Evolutionary conservation across 202 grass and related monocot genomes (phyloP), one percentile per base, ranked within the genome.

Genomic region (Schoenoplectus triqueter): DNA sequence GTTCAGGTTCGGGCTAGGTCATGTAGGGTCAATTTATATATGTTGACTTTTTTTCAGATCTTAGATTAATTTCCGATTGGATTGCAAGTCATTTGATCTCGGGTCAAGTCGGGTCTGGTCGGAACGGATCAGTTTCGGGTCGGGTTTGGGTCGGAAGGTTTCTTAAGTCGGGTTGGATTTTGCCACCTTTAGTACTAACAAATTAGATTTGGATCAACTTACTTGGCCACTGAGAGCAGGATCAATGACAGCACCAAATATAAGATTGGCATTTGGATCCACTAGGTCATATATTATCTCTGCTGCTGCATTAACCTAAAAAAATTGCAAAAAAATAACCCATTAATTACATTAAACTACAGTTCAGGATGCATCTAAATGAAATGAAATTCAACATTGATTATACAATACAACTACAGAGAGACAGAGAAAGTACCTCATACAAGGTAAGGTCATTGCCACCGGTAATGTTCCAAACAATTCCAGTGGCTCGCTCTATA

Each of bases 381-480:
- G 31, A 59, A 7, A 82, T 15, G 5, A 67, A 85, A 19, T 17
- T 61, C 10, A 76, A 50, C 5, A 45, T 76, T 72, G 18, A 77
- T 61, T 13, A 31, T 82, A 82, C 31, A 31, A 31, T 31, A 31
- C 11, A 47, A 81, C 8, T 83, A 31, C 66, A 39, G 39, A 90
- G 83, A 85, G 47, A 73, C 20, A 84, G 76, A 70, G 22, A 85
- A 13, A 82, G 61, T 81, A 99, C 96, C 96, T 99, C 96, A 87
- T 88, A 96, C 57, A 99, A 90, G 82, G 96, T 96, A 64, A 99
- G 59, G 78, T 99, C 96, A 85, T 56, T 89, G 87, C 96, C 96
- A 47, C 96, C 96, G 22, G 96, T 99, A 83, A 99, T 99, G 84
- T 99, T 96, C 96, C 93, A 99, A 79, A 99, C 96, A 18, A 99